Evolutionary conservation across 1,284 basidiomycete genomes (phyloP), one percentile per base, ranked within the genome.

Genomic region (Lentinus polychrous): DNA sequence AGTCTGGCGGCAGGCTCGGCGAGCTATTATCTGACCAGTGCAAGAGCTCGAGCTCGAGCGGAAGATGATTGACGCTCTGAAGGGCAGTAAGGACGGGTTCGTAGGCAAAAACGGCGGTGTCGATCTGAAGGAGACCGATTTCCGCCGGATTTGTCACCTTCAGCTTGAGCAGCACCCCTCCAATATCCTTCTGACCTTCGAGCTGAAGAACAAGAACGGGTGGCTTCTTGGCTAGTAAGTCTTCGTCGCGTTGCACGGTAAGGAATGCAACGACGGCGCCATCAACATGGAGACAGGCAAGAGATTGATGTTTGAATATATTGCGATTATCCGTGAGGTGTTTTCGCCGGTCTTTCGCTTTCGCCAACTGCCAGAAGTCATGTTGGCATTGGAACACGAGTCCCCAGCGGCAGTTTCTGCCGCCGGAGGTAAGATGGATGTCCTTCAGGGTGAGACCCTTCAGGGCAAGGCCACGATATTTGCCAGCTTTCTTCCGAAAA

Each of bases 21-120:
- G 32, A 17, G 20, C 40, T 47, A 3, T 60, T 66, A 1, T 66
- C 49, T n/a, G 69, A 64, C 79, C 81, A 82, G 20, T 73, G 67
- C 0, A 83, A 52, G 8, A 84, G 57, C 50, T 83, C 79, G 0
- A 61, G 54, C 0, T 69, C 60, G 2, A 84, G 63, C 1, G 78
- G 72, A 5, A 80, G 50, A 0, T 50, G 52, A 10, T 58, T 66
- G 48, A 67, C 72, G 14, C 65, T 59, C 57, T 83, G 73, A 14
- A 84, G 64, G 3, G 70, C 73, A 41, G 63, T 70, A 23, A 84
- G 65, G 15, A 84, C 67, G 1, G 81, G 81, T 53, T 81, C 76
- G 51, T 75, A 84, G 0, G 81, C 64, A 55, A 82, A 84, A 2
- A 82, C 61, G 0, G 79, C 78, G 0, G 76, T 76, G 51, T 83